Conservation (phyloP, 352 stramenopile genomes). For the Phytopythium boreale region DNA sequence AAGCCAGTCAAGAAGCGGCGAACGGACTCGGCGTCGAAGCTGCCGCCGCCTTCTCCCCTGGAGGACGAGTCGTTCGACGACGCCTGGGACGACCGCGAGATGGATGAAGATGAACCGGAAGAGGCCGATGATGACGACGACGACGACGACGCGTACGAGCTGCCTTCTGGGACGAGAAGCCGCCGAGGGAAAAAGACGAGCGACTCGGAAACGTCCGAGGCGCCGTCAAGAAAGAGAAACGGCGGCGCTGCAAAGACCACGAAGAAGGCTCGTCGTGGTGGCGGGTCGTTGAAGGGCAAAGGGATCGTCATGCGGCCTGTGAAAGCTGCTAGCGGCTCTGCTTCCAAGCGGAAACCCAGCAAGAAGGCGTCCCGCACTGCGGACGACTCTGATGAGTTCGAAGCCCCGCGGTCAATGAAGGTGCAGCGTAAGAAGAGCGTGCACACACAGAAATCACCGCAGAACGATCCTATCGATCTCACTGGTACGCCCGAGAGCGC, state of each 20-base stretch:
- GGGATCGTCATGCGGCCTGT: conserved; percentile 8
- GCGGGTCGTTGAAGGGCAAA: conserved; percentile 1
- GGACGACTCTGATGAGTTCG: background rate
- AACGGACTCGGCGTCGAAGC: conserved; percentile 15
- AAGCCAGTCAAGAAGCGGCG: conserved; percentile 30
- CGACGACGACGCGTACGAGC: background rate
- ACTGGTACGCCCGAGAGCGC: conserved; percentile 21
- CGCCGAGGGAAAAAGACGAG: background rate
- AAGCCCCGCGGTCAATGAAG: background rate
- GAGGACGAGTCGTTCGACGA: conserved; percentile 14
- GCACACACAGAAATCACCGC: background rate
- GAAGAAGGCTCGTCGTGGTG: background rate
- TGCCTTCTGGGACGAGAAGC: background rate
- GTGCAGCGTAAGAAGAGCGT: background rate
- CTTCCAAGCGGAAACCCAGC: background rate
- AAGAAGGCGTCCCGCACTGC: conserved; percentile 5
- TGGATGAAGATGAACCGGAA: background rate
- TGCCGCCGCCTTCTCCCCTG: background rate
- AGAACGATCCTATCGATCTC: conserved; percentile 23
- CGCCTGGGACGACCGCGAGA: conserved; percentile 17
- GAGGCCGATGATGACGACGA: background rate
- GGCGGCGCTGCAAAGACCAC: background rate
- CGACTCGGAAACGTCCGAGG: conserved; percentile 3
- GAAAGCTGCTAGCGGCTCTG: background rate
- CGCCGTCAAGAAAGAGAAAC: background rate